These are phyloP conservation scores for Fomitopsis betulina DNA, from an alignment of 1,284 basidiomycete species.

Conservation along the genomic window DNA sequence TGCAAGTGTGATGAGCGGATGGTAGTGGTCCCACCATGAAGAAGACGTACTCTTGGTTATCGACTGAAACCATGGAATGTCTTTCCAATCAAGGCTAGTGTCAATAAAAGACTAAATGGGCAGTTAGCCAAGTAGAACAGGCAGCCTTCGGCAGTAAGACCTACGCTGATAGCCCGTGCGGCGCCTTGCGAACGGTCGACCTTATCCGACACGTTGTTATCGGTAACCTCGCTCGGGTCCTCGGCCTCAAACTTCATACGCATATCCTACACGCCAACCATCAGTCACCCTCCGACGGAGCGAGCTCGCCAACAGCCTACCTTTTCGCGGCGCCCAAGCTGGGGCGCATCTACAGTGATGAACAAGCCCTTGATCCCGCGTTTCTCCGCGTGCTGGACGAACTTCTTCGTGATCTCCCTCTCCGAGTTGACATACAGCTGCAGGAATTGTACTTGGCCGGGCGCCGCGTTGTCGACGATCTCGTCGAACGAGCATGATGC, in stretches of 20 bases:
- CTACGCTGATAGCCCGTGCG: conserved; percentile 27
- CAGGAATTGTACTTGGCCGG: conserved; percentile 75
- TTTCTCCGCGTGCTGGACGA: conserved; percentile 81
- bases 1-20: background rate
- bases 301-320: conserved; percentile 23
- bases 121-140: background rate
- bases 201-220: background rate
- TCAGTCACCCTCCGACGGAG: background rate
- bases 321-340: conserved; percentile 88
- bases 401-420: conserved; percentile 72
- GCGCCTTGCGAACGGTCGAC: conserved; percentile 37
- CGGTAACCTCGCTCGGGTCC: background rate
- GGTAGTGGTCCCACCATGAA: background rate
- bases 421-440: conserved; percentile 80
- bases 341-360: conserved; percentile 92
- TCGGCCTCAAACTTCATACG: conserved; percentile 83
- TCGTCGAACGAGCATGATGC: conserved; percentile 91
- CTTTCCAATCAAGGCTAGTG: conserved; percentile 83
- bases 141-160: background rate
- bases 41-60: conserved; percentile 73
- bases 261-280: conserved; percentile 63
- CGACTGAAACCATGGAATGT: conserved; percentile 83
- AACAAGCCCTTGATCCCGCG: conserved; percentile 84
- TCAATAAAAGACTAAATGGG: conserved; percentile 87
- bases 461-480: conserved; percentile 73